These are phyloP conservation scores for Cyclocybe aegerita DNA, from an alignment of 768 basidiomycete species.

Conservation along the genomic window DNA sequence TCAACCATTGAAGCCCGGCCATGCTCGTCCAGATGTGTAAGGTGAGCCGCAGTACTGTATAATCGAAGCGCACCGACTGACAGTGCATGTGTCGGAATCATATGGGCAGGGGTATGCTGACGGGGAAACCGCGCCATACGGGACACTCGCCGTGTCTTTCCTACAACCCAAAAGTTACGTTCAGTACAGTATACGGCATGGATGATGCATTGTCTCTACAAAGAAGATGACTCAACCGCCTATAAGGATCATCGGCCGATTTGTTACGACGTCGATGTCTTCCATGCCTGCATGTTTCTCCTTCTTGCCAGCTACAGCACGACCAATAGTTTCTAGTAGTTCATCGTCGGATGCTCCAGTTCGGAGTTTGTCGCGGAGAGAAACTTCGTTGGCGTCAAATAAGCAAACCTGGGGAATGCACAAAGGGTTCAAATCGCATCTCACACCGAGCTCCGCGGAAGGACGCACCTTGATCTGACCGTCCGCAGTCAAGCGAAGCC, in stretches of 20 bases:
- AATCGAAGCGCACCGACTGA: constrained; percentile 12
- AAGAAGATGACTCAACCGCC: constrained; percentile 75
- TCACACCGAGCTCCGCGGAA: not conserved
- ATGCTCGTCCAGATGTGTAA: constrained; percentile 73
- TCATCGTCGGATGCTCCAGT: constrained; percentile 61
- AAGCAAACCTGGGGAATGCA: constrained; percentile 70
- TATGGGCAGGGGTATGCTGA: not conserved
- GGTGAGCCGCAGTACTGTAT: constrained; percentile 25
- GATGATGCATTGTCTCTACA: constrained; percentile 23
- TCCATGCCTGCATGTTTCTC: constrained; percentile 87
- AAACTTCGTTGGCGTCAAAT: constrained; percentile 83
- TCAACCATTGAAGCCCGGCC: constrained; percentile 87
- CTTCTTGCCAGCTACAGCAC: constrained; percentile 69
- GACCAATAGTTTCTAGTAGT: constrained; percentile 57
- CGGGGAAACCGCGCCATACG: not conserved
- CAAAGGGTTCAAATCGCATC: not conserved
- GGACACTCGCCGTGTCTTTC: not conserved
- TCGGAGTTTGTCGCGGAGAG: constrained; percentile 75
- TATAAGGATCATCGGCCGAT: constrained; percentile 90
- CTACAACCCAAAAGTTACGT: constrained; percentile 10
- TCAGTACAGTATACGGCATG: constrained; percentile 15
- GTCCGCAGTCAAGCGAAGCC: constrained; percentile 84
- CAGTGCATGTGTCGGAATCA: not conserved
- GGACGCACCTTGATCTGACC: constrained; percentile 78
- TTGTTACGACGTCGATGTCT: constrained; percentile 70